These are phyloP conservation scores for Ophiostoma sp. DNA, from an alignment of 2,329 filamentous ascomycete genomes.

Conservation along the genomic window DNA sequence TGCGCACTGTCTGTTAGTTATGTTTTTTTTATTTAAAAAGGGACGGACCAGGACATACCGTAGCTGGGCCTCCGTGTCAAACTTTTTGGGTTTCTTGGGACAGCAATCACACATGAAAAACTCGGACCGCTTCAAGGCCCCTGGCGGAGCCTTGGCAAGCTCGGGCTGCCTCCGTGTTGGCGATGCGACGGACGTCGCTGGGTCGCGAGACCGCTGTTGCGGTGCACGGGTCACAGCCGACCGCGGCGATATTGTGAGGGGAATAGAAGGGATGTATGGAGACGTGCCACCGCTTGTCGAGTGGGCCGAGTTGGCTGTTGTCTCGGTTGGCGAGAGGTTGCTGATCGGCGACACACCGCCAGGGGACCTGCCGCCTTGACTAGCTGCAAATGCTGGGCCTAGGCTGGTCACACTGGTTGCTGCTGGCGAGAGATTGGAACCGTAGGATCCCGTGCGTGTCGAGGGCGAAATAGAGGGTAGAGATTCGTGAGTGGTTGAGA, in stretches of 20 bases:
- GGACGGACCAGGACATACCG: conserved; percentile 53
- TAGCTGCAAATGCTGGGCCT: conserved; percentile 34
- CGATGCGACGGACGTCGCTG: conserved; percentile 40
- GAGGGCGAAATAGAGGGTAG: conserved; percentile 43
- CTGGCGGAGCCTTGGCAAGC: conserved; percentile 34
- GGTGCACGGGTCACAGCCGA: conserved; percentile 43
- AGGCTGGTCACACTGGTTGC: conserved; percentile 42
- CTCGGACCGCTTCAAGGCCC: conserved; percentile 42
- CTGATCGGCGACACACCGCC: conserved; percentile 39
- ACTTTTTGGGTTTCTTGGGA: conserved; percentile 95
- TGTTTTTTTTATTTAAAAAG: too few species aligned
- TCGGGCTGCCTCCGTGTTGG: conserved; percentile 48
- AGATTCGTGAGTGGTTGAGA: conserved; percentile 44
- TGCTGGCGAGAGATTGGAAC: conserved; percentile 43
- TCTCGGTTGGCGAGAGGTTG: conserved; percentile 47
- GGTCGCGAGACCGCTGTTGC: conserved; percentile 42
- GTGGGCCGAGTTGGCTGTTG: conserved; percentile 29
- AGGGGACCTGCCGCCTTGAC: conserved; percentile 42
- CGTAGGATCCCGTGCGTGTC: conserved; percentile 46
- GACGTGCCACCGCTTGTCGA: conserved; percentile 38
- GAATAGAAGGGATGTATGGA: conserved; percentile 46
- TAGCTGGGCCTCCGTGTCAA: conserved; percentile 76
- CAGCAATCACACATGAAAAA: conserved; percentile 82
- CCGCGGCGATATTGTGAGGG: conserved; percentile 47
- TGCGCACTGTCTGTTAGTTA: conserved; percentile 59